Evolutionary conservation across 1,139 yeast genomes (phyloP).

Genomic region (Pichia sp.): DNA sequence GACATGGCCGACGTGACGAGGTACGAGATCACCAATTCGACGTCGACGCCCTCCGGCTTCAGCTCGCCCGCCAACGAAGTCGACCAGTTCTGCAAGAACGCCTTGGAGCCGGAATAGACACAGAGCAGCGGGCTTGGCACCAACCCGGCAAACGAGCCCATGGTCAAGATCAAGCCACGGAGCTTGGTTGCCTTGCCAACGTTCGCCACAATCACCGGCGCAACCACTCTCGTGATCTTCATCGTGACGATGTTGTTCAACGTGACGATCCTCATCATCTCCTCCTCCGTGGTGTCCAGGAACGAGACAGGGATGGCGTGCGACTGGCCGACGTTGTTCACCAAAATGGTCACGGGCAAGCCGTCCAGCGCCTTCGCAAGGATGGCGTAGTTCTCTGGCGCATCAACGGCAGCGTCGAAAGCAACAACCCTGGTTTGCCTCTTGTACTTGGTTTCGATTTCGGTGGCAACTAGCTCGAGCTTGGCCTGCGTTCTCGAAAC

Average conservation of each 20-base stretch:
- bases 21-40: slow-evolving; percentile 82
- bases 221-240: slow-evolving; percentile 70
- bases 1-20: slow-evolving; percentile 96
- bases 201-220: slow-evolving; percentile 62
- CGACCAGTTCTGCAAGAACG: slow-evolving; percentile 92
- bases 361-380: slow-evolving; percentile 47
- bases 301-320: slow-evolving; percentile 96
- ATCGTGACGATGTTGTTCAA: slow-evolving; percentile 84
- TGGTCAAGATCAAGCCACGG: slow-evolving; percentile 76
- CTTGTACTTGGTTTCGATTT: slow-evolving; percentile 54
- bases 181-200: slow-evolving; percentile 37
- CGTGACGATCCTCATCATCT: slow-evolving; percentile 72
- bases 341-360: slow-evolving; percentile 62
- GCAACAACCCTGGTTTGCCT: slow-evolving; percentile 67
- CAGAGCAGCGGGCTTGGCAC: slow-evolving; percentile 91
- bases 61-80: slow-evolving; percentile 86
- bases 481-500: slow-evolving; percentile 82
- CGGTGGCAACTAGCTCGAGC: slow-evolving; percentile 62
- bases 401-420: slow-evolving; percentile 69
- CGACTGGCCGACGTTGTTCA: slow-evolving; percentile 92
- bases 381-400: slow-evolving; percentile 48
- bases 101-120: slow-evolving; percentile 93
- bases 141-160: slow-evolving; percentile 97
- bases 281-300: slow-evolving; percentile 68
- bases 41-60: slow-evolving; percentile 65